Base-by-base conservation (phyloP, 2,329 filamentous ascomycete genomes). In the Phaeosphaeria sp. region DNA sequence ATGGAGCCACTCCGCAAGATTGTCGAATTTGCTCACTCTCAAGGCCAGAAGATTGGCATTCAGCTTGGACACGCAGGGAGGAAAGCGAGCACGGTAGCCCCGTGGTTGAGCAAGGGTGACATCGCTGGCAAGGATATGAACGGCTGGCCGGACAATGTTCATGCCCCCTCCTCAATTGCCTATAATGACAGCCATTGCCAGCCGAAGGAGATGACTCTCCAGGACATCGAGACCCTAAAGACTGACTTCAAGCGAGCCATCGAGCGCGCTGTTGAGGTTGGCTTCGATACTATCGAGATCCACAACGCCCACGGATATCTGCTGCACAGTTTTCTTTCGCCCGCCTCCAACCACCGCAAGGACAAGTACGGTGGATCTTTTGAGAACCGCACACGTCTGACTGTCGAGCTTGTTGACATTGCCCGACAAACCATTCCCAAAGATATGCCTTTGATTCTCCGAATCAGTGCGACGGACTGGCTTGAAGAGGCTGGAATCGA, bases 291-390 rank as follows among this genome's bases (percentile, higher is more conserved):
- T 7, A 87, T 96, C 57, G 92, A 96, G 74, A 86, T 96, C 50
- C 92, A 95, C 78, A 85, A 84, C 65, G 92, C 91, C 0, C 91
- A 95, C 68, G 91, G 91, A 0, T 95, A 93, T 71, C 83, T 95
- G 0, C 78, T 94, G 0, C 86, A 88, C 66, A 78, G 81, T 1
- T 95, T 94, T 80, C 59, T 93, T 2, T 88, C 86, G 0, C 90
- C 91, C 0, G 83, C 84, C 0, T 82, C 83, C n/a, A 95, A 95
- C 77, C 79, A 85, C 50, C 84, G 91, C 17, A 90, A 82, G 0
- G 89, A 91, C 69, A 68, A 82, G 55, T 91, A 91, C 66, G 89
- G 89, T 20, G 89, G 89, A 1, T 85, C 80, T 46, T 89, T 90
- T 62, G 88, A 90, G 78, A 93, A 94, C 77, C 85, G 91, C 41